phyloP scores from a whole-genome alignment of 768 basidiomycete species.

The Tulasnella sp. region DNA sequence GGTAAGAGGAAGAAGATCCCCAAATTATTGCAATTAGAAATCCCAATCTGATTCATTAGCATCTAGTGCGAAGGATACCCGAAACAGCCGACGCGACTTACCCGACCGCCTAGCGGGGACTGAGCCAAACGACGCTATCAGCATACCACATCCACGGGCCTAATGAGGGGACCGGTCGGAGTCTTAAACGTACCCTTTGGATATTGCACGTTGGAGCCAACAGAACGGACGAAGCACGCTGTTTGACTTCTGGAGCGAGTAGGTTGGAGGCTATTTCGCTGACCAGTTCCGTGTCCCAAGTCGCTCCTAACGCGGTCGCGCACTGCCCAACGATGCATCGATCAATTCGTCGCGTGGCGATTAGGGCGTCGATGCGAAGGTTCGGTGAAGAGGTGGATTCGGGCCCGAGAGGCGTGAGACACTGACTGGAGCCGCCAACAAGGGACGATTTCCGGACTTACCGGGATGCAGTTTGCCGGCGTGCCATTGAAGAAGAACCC shows the following conservation, averaged over 20 bases:
- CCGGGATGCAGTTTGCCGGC: constrained; percentile 77
- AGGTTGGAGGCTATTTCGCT: constrained; percentile 56
- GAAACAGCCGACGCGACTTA: neutral
- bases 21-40: neutral
- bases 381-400: too few species aligned
- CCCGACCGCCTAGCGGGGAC: constrained; percentile 43
- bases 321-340: constrained; percentile 48
- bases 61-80: constrained; percentile 56
- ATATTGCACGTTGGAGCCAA: constrained; percentile 79
- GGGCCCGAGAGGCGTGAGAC: too few species aligned
- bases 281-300: constrained; percentile 68
- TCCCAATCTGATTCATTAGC: neutral
- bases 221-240: constrained; percentile 63
- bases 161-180: neutral
- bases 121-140: neutral
- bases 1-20: constrained; percentile 63
- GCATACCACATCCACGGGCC: neutral
- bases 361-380: too few species aligned
- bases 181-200: constrained; percentile 51
- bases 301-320: constrained; percentile 46
- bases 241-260: constrained; percentile 65
- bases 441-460: constrained; percentile 41
- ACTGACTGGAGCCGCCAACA: too few species aligned
- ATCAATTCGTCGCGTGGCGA: too few species aligned
- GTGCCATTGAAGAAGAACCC: constrained; percentile 39